Base-by-base conservation (phyloP, 345 rosid genomes). In the Aquilaria yunnanensis region DNA sequence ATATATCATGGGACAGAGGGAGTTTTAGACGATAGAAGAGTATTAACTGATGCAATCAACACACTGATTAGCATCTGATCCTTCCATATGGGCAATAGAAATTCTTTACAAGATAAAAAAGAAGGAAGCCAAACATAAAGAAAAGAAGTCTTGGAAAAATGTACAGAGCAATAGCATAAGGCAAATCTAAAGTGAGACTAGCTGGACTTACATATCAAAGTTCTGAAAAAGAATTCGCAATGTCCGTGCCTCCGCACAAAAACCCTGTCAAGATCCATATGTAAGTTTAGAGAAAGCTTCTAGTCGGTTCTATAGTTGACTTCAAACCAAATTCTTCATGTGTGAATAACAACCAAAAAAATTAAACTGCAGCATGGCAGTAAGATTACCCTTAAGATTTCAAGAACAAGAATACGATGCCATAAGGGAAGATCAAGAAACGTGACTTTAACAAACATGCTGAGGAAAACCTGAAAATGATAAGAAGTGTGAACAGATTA, bases 331-430 rank as follows among this genome's bases (percentile, higher is more conserved):
- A 37, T 37, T 2, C 10, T 34, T 64, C 3, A 47, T 56, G 66
- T 43, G 32, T 43, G 47, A 51, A 51, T n/a, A 55, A 49, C 9
- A 32, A 53, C 13, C 11, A 30, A 52, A 30, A 32, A 68, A 52
- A 41, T 50, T 62, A 41, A 32, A 31, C 0, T 33, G 56, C 61
- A 54, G 14, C 48, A 29, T 57, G 32, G 57, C 23, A 54, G 57
- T 62, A 49, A 65, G 55, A 72, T 83, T 86, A 93, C 98, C 96
- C 97, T 82, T 73, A 94, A 79, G 73, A 94, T 81, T 84, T 94
- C 99, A 69, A 94, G 99, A 78, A 94, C 99, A 63, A 94, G 99
- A 80, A 94, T 94, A 58, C 96, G 96, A 80, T 94, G 97, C 99
- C 99, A 94, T 63, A 90, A 72, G 64, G 97, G 96, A 72, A 94